Percentiles rank a stretch among this genome's conserved stretches.
These are phyloP conservation scores for Microbotryum violaceum DNA, from an alignment of 1,284 basidiomycete genomes.

Conservation along the genomic window DNA sequence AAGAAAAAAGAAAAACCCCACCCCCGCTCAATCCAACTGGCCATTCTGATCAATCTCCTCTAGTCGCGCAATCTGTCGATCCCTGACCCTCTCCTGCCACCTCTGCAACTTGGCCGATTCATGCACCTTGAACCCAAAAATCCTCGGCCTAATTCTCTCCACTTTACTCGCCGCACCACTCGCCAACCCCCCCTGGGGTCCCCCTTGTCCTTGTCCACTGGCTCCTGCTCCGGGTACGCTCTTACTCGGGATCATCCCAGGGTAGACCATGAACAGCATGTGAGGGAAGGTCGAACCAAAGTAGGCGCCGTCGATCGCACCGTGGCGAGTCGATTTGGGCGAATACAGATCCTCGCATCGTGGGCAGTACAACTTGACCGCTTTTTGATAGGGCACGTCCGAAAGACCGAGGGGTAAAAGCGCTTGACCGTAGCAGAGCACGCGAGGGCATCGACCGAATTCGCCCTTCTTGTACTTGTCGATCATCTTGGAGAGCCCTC, in stretches of 20 bases:
- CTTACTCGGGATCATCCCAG: conserved; percentile 78
- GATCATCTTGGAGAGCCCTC: conserved; percentile 83
- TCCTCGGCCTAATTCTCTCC: conserved; percentile 78
- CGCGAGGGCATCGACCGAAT: conserved; percentile 90
- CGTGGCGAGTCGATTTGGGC: conserved; percentile 87
- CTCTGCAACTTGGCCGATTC: conserved; percentile 84
- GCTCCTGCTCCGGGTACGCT: conserved; percentile 48
- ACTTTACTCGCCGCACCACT: conserved; percentile 65
- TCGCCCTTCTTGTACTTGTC: conserved; percentile 96
- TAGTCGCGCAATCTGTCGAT: conserved; percentile 50
- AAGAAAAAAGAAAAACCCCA: too few relatives aligned
- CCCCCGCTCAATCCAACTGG: background rate
- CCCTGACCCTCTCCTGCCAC: conserved; percentile 84
- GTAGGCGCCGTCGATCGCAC: conserved; percentile 91
- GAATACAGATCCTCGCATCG: conserved; percentile 95
- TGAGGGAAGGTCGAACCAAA: conserved; percentile 93
- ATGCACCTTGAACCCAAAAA: conserved; percentile 89
- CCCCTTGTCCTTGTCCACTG: conserved; percentile 36
- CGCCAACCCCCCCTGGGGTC: conserved; percentile 49
- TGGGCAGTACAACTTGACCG: conserved; percentile 92
- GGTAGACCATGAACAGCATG: conserved; percentile 90
- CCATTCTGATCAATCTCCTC: background rate
- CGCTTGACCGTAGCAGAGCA: conserved; percentile 82
- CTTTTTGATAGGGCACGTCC: conserved; percentile 89
- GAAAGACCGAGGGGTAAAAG: conserved; percentile 91